Conservation (phyloP, 495 filamentous ascomycete genomes). For the Glarea lozoyensis region DNA sequence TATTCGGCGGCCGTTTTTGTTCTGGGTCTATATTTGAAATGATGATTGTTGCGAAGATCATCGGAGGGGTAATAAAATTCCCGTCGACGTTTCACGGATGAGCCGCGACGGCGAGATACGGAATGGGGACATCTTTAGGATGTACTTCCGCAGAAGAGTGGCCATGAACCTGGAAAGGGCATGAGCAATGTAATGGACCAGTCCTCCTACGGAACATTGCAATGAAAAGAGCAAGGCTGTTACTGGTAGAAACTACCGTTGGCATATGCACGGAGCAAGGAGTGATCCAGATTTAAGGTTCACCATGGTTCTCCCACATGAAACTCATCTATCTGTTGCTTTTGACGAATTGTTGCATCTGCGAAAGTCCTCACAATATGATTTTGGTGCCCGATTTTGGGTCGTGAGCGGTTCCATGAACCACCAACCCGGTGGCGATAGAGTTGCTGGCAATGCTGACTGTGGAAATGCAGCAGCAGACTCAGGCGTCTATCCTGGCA, state of each 20-base stretch:
- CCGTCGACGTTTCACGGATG: not conserved
- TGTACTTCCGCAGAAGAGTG: not conserved
- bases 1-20: not conserved
- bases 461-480: too few species aligned
- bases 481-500: too few species aligned
- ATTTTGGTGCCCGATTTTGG: not conserved
- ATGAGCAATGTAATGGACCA: too few species aligned
- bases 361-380: not conserved
- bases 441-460: too few species aligned
- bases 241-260: not conserved
- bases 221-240: too few species aligned
- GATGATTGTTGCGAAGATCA: not conserved
- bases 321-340: constrained; percentile 1
- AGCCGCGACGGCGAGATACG: too few species aligned
- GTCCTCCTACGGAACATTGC: too few species aligned
- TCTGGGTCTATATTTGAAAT: not conserved
- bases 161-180: not conserved
- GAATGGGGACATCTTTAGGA: too few species aligned
- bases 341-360: not conserved
- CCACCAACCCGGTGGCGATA: too few species aligned
- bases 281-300: not conserved
- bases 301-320: too few species aligned
- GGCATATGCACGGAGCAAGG: not conserved
- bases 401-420: not conserved
- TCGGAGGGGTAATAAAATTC: not conserved